Percentiles rank a stretch among this genome's conserved stretches.
phyloP scores from a whole-genome alignment of 345 rosid genomes.

The Citrus trifoliata region DNA sequence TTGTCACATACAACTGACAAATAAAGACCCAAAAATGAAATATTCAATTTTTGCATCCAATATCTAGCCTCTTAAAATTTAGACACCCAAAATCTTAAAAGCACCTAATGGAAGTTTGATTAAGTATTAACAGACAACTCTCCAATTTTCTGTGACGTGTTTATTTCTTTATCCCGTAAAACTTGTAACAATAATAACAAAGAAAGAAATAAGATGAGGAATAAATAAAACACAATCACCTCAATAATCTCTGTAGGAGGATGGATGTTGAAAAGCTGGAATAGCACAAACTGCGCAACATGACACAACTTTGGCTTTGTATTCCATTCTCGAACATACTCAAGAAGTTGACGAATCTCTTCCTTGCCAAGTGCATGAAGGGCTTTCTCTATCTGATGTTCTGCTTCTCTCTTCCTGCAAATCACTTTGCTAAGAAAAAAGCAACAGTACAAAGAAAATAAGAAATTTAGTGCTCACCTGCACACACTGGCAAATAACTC shows the following conservation, averaged over 20 bases:
- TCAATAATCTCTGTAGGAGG: constrained; percentile 77
- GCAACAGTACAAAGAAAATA: background rate
- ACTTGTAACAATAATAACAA: background rate
- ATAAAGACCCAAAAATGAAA: background rate
- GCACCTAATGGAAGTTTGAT: background rate
- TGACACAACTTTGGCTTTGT: constrained; percentile 88
- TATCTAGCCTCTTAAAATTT: background rate
- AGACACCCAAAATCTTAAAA: background rate
- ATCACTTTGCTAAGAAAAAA: constrained; percentile 7
- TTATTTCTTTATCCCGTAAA: background rate
- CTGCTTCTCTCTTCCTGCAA: constrained; percentile 59
- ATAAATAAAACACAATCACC: constrained; percentile 37
- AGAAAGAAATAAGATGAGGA: background rate
- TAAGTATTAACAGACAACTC: background rate
- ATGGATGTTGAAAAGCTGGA: constrained; percentile 59
- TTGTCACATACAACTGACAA: background rate
- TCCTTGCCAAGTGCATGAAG: constrained; percentile 63
- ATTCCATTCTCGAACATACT: constrained; percentile 91
- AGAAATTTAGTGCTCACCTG: constrained; percentile 46
- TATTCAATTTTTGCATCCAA: background rate
- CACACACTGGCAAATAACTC: constrained; percentile 68
- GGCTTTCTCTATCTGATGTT: constrained; percentile 54
- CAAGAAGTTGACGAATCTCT: constrained; percentile 65
- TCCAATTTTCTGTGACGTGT: background rate
- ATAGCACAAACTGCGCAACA: constrained; percentile 79